Evolutionary conservation across 129 eudicot genomes (phyloP).

Genomic region (Erigeron canadensis): DNA sequence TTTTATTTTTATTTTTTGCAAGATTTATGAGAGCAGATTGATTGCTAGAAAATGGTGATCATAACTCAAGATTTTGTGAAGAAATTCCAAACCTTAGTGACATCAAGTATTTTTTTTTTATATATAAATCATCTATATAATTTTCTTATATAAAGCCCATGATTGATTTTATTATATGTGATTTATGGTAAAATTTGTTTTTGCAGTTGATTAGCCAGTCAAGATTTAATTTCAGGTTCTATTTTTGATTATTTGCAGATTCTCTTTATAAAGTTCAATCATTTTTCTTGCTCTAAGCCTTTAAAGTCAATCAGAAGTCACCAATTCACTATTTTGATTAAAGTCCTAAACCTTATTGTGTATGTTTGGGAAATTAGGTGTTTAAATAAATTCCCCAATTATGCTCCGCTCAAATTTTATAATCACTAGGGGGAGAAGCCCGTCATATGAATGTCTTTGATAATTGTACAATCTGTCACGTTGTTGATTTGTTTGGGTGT

Average conservation of each 20-base stretch:
- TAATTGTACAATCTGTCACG: too few relatives aligned
- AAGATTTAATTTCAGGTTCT: constrained; percentile 71
- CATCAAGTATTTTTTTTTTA: constrained; percentile 41
- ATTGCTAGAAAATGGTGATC: constrained; percentile 53
- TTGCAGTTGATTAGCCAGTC: constrained; percentile 78
- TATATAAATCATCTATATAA: constrained; percentile 1
- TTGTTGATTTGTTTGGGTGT: too few relatives aligned
- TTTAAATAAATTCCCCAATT: background rate
- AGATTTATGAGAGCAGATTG: constrained; percentile 18
- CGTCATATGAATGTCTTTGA: too few relatives aligned
- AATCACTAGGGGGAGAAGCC: too few relatives aligned
- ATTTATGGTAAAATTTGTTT: constrained; percentile 18
- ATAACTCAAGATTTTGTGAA: constrained; percentile 63
- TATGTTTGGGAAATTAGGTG: background rate
- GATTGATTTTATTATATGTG: background rate
- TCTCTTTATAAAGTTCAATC: constrained; percentile 14
- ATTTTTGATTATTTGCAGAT: constrained; percentile 17
- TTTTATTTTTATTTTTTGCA: background rate
- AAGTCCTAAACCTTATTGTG: background rate
- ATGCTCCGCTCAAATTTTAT: too few relatives aligned
- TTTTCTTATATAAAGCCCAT: background rate
- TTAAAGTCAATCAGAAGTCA: constrained; percentile 26
- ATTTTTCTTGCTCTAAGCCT: constrained; percentile 14
- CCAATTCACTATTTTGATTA: constrained; percentile 16
- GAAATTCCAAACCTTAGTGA: constrained; percentile 57